Conservation (phyloP, 2,329 filamentous ascomycete genomes). For the Thermothelomyces thermophilus region DNA sequence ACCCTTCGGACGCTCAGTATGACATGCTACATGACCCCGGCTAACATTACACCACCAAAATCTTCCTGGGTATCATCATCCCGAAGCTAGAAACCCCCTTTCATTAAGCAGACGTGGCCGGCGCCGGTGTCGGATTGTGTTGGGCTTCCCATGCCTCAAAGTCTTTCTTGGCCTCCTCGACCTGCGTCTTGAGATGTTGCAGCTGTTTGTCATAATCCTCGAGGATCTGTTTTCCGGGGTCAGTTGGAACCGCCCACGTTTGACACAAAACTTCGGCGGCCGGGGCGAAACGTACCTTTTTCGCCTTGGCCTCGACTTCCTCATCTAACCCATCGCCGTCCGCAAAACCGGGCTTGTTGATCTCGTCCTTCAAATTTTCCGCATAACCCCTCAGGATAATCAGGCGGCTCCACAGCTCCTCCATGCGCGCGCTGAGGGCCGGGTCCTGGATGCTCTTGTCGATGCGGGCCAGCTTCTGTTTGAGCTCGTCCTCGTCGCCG, state of each 20-base stretch:
- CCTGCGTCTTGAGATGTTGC: slow-evolving; percentile 65
- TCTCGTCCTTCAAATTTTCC: slow-evolving; percentile 64
- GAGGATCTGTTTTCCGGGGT: slow-evolving; percentile 51
- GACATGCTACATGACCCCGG: neutral
- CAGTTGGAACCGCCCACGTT: slow-evolving; percentile 22
- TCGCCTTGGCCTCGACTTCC: slow-evolving; percentile 63
- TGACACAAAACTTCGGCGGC: no score
- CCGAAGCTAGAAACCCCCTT: neutral
- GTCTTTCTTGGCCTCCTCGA: slow-evolving; percentile 55
- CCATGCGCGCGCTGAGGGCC: slow-evolving; percentile 65
- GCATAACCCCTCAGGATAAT: slow-evolving; percentile 68
- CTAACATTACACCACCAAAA: neutral
- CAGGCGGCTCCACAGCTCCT: slow-evolving; percentile 80
- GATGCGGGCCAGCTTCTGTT: slow-evolving; percentile 61
- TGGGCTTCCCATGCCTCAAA: slow-evolving; percentile 51
- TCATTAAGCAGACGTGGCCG: slow-evolving; percentile 6
- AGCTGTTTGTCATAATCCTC: slow-evolving; percentile 79
- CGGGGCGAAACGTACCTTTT: slow-evolving; percentile 62
- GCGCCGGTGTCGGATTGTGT: slow-evolving; percentile 35
- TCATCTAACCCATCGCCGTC: slow-evolving; percentile 56
- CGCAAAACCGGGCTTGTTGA: slow-evolving; percentile 57
- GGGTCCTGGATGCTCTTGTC: slow-evolving; percentile 69
- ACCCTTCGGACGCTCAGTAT: neutral
- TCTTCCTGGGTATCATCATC: slow-evolving; percentile 9
- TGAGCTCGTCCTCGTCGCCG: slow-evolving; percentile 70